These are phyloP conservation scores for Porphyra umbilicalis DNA, from an alignment of 31 red algal species.

Conservation along the genomic window DNA sequence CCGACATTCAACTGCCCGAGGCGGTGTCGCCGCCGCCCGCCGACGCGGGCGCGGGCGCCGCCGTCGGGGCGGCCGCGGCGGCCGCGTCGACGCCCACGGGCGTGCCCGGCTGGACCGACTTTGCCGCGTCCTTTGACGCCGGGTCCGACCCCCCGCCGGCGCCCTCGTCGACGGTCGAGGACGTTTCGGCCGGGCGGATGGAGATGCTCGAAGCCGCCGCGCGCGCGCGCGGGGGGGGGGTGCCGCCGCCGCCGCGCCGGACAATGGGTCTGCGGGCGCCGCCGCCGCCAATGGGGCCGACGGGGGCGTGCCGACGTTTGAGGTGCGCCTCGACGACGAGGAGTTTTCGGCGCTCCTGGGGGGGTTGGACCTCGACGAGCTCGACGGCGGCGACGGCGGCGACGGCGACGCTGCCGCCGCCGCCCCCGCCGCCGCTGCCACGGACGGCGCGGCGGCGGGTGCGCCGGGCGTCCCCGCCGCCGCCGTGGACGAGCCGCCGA, in stretches of 20 bases:
- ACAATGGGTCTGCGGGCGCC: background rate
- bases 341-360: background rate
- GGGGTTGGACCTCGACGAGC: background rate
- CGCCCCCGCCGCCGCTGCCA: background rate
- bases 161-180: background rate
- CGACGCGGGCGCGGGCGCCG: slow-evolving; percentile 12
- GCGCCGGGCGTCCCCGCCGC: background rate
- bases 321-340: background rate
- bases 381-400: background rate
- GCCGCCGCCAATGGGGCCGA: background rate
- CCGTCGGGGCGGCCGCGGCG: background rate
- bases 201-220: background rate
- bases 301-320: background rate
- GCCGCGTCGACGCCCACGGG: background rate
- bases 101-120: background rate
- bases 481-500: background rate
- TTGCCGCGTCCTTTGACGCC: background rate
- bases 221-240: background rate
- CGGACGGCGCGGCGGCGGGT: background rate
- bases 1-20: slow-evolving; percentile 10
- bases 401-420: background rate
- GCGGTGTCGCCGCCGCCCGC: background rate
- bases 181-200: background rate
- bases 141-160: background rate
- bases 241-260: background rate